phyloP scores from a whole-genome alignment of 306 rosid genomes.

The Alnus glutinosa region DNA sequence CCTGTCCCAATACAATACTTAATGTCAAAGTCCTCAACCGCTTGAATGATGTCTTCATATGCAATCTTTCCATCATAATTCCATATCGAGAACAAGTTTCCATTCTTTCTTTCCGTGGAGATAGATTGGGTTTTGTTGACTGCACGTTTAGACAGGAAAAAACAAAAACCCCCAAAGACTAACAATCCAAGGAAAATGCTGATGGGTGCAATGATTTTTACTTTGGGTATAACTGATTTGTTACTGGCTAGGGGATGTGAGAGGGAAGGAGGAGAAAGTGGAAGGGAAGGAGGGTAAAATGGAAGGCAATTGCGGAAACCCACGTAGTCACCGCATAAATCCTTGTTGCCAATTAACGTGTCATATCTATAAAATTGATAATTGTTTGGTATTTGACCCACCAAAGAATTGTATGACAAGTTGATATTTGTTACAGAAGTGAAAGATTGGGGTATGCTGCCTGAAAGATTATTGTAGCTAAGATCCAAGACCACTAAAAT shows the following conservation, averaged over 20 bases:
- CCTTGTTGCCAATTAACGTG: neutral
- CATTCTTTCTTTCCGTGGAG: neutral
- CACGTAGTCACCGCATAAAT: no score
- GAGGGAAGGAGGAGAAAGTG: neutral
- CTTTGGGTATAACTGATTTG: neutral
- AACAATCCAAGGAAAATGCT: neutral
- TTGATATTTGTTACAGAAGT: neutral
- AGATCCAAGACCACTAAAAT: neutral
- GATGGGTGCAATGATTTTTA: neutral
- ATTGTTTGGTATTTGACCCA: neutral
- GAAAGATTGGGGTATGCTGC: neutral
- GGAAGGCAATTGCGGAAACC: neutral
- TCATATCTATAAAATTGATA: neutral
- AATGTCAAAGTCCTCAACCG: neutral
- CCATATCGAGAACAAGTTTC: neutral
- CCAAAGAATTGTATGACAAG: neutral
- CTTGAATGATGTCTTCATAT: neutral
- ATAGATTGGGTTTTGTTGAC: neutral
- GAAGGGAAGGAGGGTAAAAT: neutral
- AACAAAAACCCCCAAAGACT: neutral
- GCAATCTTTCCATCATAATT: neutral
- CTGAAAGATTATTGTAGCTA: neutral
- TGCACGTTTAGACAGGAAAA: neutral
- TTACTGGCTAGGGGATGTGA: neutral
- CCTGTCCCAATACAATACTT: slow-evolving; percentile 19